Evolutionary conservation across 352 stramenopile species (phyloP), one percentile per base, ranked within the genome.

Genomic region (Phytophthora pisi): DNA sequence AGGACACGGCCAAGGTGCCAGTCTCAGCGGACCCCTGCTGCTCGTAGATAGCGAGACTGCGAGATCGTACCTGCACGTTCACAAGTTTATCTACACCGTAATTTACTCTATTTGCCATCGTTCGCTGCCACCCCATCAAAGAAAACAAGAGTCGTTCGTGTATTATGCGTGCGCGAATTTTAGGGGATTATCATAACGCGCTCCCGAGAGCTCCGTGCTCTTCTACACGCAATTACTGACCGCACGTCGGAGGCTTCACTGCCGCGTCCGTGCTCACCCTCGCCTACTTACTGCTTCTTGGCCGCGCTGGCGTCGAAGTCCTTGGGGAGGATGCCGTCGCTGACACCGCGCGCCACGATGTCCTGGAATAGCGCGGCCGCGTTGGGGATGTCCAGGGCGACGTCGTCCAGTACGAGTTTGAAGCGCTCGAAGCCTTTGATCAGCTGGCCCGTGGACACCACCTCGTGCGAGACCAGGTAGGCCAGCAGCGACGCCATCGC

Each of bases 401-500:
- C 77, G 55, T 92, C 83, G 40, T 81, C 58, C 45, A 90, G 64
- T 18, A 86, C 80, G 51, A 86, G 26, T 63, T 90, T 91, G 57
- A 96, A 91, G 58, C 82, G 79, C 75, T 93, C 83, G 60, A 96
- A 93, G 47, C 88, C 88, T 68, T 96, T 96, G 49, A 78, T 64
- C 31, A 96, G 62, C 61, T 96, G 88, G 30, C 72, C 72, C 34
- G 67, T 58, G 45, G 79, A 85, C 55, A 88, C 77, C 51, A 88
- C 77, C 58, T 93, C 72, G 70, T 93, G 72, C 16, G 85, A 64
- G 58, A 84, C 71, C 64, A 95, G 67, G 69, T 92, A 91, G 50
- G 84, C 85, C 43, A 95, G 73, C 45, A 92, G 75, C 61, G 87
- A 95, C 51, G 81, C 84, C 74, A 95, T 93, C 13, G 79, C 79